These are phyloP conservation scores for Aphanomyces astaci DNA, from an alignment of 352 stramenopile species.

Conservation along the genomic window DNA sequence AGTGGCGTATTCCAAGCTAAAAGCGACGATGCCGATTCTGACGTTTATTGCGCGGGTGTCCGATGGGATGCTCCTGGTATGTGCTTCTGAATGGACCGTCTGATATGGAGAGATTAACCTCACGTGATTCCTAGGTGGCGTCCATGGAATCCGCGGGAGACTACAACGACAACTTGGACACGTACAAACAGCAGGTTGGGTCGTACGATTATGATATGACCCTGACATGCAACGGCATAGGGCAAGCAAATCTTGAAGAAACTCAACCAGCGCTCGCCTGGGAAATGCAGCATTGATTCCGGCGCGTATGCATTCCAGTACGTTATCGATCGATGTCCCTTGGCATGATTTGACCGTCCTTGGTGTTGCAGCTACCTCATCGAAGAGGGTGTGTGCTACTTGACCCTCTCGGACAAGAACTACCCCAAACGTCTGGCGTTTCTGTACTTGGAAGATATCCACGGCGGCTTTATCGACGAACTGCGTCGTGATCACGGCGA, in stretches of 20 bases:
- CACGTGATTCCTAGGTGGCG: slow-evolving; percentile 58
- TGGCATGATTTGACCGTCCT: neutral
- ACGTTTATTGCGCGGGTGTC: slow-evolving; percentile 91
- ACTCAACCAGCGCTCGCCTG: slow-evolving; percentile 84
- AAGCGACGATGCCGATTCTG: slow-evolving; percentile 85
- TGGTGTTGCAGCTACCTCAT: slow-evolving; percentile 89
- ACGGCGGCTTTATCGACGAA: slow-evolving; percentile 91
- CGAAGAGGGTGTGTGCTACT: slow-evolving; percentile 95
- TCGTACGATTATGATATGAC: neutral
- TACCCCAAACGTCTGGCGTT: slow-evolving; percentile 98
- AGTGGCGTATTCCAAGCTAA: neutral
- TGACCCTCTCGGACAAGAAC: slow-evolving; percentile 92
- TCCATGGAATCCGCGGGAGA: slow-evolving; percentile 89
- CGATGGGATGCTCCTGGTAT: slow-evolving; percentile 89
- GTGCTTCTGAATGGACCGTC: neutral
- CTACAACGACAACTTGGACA: slow-evolving; percentile 75
- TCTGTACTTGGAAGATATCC: slow-evolving; percentile 95
- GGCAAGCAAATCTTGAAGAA: slow-evolving; percentile 92
- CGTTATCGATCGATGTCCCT: slow-evolving; percentile 27
- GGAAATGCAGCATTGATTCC: slow-evolving; percentile 93
- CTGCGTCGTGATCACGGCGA: slow-evolving; percentile 88
- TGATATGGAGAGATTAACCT: neutral
- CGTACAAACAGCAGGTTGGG: slow-evolving; percentile 77
- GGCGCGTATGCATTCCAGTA: slow-evolving; percentile 88
- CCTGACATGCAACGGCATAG: slow-evolving; percentile 27